These are phyloP conservation scores for Rosa hybrid DNA, from an alignment of 331 rosid genomes.

Conservation along the genomic window DNA sequence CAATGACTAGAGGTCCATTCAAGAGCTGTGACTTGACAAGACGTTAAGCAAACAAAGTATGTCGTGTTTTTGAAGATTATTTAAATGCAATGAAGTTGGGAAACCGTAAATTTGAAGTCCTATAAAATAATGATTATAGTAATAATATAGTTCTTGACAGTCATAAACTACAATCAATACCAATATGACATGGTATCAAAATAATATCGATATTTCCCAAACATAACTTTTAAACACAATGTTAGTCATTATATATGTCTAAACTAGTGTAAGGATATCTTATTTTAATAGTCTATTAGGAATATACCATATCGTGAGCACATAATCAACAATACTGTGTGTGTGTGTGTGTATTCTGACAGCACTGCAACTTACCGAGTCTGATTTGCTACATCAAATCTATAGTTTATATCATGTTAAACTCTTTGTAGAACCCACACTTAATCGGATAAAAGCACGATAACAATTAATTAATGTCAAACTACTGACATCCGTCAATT, in stretches of 20 bases:
- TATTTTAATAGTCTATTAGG: background rate
- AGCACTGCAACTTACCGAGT: background rate
- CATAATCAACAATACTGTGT: background rate
- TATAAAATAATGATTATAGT: no score
- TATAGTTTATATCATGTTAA: slow-evolving; percentile 3
- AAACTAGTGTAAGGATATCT: background rate
- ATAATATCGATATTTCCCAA: background rate
- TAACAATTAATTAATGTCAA: background rate
- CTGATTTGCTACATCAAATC: background rate
- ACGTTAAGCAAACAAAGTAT: no score
- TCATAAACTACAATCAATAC: no score
- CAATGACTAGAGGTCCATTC: no score
- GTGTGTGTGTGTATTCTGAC: background rate
- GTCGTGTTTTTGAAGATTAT: no score
- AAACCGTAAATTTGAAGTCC: no score
- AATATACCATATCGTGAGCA: background rate
- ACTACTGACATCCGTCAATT: background rate
- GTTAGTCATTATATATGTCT: background rate
- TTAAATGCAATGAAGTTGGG: no score
- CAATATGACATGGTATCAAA: background rate
- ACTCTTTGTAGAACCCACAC: background rate
- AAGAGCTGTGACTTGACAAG: no score
- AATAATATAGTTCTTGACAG: no score
- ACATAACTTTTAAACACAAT: background rate
- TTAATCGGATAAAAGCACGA: background rate